Percentiles rank a stretch among this genome's conserved stretches.
Evolutionary conservation across 306 rosid species (phyloP).

Genomic region (Cucumis cinereus): DNA sequence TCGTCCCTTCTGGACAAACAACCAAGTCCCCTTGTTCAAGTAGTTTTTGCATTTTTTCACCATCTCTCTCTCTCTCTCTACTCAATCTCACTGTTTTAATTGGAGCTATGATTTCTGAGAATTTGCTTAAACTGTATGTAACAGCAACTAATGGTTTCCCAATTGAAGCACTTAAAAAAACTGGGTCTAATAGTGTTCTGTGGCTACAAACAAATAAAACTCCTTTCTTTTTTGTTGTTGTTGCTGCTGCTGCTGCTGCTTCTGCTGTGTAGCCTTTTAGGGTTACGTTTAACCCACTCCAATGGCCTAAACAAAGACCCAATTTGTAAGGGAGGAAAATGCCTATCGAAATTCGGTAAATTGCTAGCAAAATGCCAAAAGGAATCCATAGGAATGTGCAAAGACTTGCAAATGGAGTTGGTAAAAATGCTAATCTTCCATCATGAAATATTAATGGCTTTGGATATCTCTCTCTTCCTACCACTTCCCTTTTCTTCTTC

Average conservation of each 20-base stretch:
- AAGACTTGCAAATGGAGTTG: slow-evolving; percentile 68
- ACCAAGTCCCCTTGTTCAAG: slow-evolving; percentile 66
- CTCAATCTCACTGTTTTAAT: slow-evolving; percentile 52
- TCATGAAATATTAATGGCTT: slow-evolving; percentile 80
- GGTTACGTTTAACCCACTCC: slow-evolving; percentile 31
- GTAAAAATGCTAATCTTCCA: slow-evolving; percentile 82
- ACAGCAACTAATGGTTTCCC: slow-evolving; percentile 53
- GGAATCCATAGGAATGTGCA: slow-evolving; percentile 74
- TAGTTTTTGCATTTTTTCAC: slow-evolving; percentile 46
- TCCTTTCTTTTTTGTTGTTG: slow-evolving; percentile 11
- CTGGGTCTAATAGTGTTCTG: slow-evolving; percentile 69
- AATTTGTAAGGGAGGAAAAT: slow-evolving; percentile 42
- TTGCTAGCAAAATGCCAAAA: slow-evolving; percentile 42
- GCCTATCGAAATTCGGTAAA: slow-evolving; percentile 54
- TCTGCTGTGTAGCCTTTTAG: slow-evolving; percentile 16
- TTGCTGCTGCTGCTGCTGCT: not conserved
- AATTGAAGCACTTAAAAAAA: slow-evolving; percentile 38
- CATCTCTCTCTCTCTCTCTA: slow-evolving; percentile 59
- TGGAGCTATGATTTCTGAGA: slow-evolving; percentile 49
- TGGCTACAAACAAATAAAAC: slow-evolving; percentile 67
- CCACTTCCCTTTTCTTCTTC: slow-evolving; percentile 13
- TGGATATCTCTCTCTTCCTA: slow-evolving; percentile 54
- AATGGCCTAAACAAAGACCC: slow-evolving; percentile 20
- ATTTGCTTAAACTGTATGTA: slow-evolving; percentile 62
- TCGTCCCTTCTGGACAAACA: slow-evolving; percentile 97